These are phyloP conservation scores for Xerocomellus chrysenteron DNA, from an alignment of 768 basidiomycete species.

Conservation along the genomic window DNA sequence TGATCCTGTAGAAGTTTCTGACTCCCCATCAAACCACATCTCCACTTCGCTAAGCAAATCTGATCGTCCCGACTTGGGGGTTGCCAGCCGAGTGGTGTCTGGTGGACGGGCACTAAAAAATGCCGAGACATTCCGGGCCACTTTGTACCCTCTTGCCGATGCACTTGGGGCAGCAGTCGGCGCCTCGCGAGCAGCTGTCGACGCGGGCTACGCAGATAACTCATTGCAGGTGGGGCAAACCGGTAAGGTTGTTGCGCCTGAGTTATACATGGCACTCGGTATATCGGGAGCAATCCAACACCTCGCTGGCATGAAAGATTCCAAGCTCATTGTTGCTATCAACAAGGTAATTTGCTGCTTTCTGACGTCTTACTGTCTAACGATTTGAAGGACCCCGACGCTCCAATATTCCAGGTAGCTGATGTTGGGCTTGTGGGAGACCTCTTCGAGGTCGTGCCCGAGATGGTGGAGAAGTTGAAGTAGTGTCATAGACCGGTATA, in stretches of 20 bases:
- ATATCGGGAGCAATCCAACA: conserved; percentile 99
- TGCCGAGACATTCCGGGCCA: conserved; percentile 85
- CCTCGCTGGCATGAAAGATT: conserved; percentile 99
- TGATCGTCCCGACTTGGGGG: conserved; percentile 88
- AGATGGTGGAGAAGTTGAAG: conserved; percentile 87
- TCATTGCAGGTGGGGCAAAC: conserved; percentile 99
- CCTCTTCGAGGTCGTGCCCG: conserved; percentile 87
- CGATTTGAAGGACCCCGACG: conserved; percentile 78
- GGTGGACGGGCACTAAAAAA: conserved; percentile 95
- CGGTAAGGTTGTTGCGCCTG: conserved; percentile 96
- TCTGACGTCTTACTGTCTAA: conserved; percentile 8
- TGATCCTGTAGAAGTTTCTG: conserved; percentile 60
- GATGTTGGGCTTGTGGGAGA: conserved; percentile 95
- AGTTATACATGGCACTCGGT: conserved; percentile 93
- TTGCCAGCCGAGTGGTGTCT: conserved; percentile 86
- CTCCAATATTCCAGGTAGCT: conserved; percentile 98
- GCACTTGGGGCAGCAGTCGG: conserved; percentile 93
- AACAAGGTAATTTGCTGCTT: conserved; percentile 68
- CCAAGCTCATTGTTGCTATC: conserved; percentile 95
- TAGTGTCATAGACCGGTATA: conserved; percentile 20
- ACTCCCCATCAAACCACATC: conserved; percentile 56
- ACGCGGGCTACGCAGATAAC: conserved; percentile 97
- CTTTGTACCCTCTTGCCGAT: conserved; percentile 90
- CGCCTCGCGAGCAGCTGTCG: conserved; percentile 97
- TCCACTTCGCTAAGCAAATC: conserved; percentile 82